A percentile compares a stretch with the other conserved stretches of the same genome.
Evolutionary conservation across 2,329 filamentous ascomycete genomes (phyloP).

Genomic region (Fusarium abutilonis): DNA sequence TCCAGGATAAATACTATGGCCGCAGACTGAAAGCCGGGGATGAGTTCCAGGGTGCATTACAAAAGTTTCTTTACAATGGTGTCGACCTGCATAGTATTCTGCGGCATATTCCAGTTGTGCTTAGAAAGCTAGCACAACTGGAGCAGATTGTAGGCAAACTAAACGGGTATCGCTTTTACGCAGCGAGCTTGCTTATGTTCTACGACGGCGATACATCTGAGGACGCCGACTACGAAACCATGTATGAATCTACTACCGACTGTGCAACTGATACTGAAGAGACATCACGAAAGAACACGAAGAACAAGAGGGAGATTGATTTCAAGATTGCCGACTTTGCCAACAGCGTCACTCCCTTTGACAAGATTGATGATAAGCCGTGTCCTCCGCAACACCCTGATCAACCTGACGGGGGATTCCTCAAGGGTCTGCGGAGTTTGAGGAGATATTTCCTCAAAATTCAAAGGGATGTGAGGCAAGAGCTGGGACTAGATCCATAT

Average conservation of each 20-base stretch:
- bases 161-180: constrained; percentile 92
- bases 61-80: constrained; percentile 90
- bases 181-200: constrained; percentile 91
- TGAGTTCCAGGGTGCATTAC: constrained; percentile 89
- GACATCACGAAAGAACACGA: constrained; percentile 56
- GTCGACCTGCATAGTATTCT: constrained; percentile 81
- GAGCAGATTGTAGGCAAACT: constrained; percentile 84
- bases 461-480: constrained; percentile 75
- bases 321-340: constrained; percentile 99
- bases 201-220: constrained; percentile 84
- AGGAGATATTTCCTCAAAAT: constrained; percentile 88
- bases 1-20: constrained; percentile 98
- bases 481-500: constrained; percentile 59
- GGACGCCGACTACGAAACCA: constrained; percentile 61
- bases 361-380: constrained; percentile 67
- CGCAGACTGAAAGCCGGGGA: constrained; percentile 85
- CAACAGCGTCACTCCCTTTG: constrained; percentile 92
- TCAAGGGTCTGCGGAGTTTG: constrained; percentile 83
- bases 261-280: constrained; percentile 68
- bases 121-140: constrained; percentile 83
- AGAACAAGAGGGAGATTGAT: constrained; percentile 73
- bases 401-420: constrained; percentile 86
- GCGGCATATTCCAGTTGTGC: constrained; percentile 85
- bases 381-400: constrained; percentile 86
- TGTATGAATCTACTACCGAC: constrained; percentile 67